A percentile compares a stretch with the other conserved stretches of the same genome.
Conservation (phyloP, 768 basidiomycete genomes). For the Amanita polypyramis region DNA sequence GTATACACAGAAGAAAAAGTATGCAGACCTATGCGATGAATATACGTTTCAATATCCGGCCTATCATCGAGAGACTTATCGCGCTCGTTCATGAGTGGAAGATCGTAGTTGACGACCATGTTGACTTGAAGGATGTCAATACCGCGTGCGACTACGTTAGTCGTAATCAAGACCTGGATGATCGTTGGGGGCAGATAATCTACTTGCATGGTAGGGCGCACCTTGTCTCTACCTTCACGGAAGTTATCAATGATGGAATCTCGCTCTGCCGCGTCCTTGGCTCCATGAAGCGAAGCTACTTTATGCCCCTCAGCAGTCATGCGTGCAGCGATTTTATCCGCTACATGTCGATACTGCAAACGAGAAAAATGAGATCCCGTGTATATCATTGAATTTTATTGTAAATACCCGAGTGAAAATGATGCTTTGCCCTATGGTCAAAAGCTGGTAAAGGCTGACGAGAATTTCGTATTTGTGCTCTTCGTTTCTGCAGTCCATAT, state of each 20-base stretch:
- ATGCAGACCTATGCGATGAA: slow-evolving; percentile 86
- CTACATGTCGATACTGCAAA: slow-evolving; percentile 74
- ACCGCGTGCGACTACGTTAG: slow-evolving; percentile 96
- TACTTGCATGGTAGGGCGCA: slow-evolving; percentile 17
- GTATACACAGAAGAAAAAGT: background rate
- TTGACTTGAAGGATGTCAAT: slow-evolving; percentile 99
- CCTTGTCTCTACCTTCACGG: slow-evolving; percentile 93
- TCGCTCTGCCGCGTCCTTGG: slow-evolving; percentile 83
- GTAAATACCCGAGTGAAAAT: slow-evolving; percentile 86
- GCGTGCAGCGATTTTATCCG: slow-evolving; percentile 82
- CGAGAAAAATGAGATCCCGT: background rate
- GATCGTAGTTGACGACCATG: slow-evolving; percentile 99
- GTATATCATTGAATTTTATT: background rate
- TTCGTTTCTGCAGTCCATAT: slow-evolving; percentile 90
- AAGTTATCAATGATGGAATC: slow-evolving; percentile 91
- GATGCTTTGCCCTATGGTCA: slow-evolving; percentile 97
- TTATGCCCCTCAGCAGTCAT: slow-evolving; percentile 94
- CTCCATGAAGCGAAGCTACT: slow-evolving; percentile 92
- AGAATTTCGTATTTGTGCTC: slow-evolving; percentile 94
- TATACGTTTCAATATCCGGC: slow-evolving; percentile 94
- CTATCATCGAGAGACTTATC: slow-evolving; percentile 36
- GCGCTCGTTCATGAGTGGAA: slow-evolving; percentile 78
- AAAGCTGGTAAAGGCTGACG: slow-evolving; percentile 76
- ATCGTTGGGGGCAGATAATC: background rate
- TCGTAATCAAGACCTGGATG: slow-evolving; percentile 73